Evolutionary conservation across 805 yeast genomes (phyloP).

Genomic region (Torulaspora delbrueckii): DNA sequence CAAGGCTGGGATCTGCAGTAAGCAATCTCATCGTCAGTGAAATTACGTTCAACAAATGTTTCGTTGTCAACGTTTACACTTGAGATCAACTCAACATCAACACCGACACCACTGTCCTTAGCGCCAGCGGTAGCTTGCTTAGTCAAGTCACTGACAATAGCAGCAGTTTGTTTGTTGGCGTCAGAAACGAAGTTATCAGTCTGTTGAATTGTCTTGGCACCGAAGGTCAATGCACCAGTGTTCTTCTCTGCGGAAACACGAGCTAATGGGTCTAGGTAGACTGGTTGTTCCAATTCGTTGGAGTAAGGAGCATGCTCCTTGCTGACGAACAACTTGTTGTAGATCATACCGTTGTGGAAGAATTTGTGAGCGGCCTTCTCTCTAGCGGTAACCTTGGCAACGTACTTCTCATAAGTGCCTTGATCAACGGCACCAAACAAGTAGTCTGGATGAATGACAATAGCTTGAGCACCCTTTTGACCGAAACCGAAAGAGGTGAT

Average conservation of each 20-base stretch:
- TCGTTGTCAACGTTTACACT: slow-evolving; percentile 82
- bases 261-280: slow-evolving; percentile 94
- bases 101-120: slow-evolving; percentile 67
- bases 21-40: slow-evolving; percentile 70
- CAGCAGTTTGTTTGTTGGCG: slow-evolving; percentile 49
- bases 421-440: slow-evolving; percentile 76
- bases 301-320: slow-evolving; percentile 91
- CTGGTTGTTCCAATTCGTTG: slow-evolving; percentile 81
- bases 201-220: slow-evolving; percentile 48
- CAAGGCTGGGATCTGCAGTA: slow-evolving; percentile 73
- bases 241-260: slow-evolving; percentile 38
- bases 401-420: slow-evolving; percentile 66
- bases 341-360: slow-evolving; percentile 91
- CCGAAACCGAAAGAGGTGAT: slow-evolving; percentile 98
- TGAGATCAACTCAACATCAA: slow-evolving; percentile 87
- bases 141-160: slow-evolving; percentile 54
- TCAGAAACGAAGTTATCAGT: slow-evolving; percentile 40
- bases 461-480: slow-evolving; percentile 97
- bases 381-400: slow-evolving; percentile 65
- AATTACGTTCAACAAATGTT: slow-evolving; percentile 88
- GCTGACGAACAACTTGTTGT: slow-evolving; percentile 85
- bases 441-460: slow-evolving; percentile 90
- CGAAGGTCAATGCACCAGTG: slow-evolving; percentile 44
- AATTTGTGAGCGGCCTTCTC: slow-evolving; percentile 88
- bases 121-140: slow-evolving; percentile 34